Percentiles rank a stretch among this genome's conserved stretches.
phyloP scores from a whole-genome alignment of 352 stramenopile genomes.

The Aphanomyces stellatus region DNA sequence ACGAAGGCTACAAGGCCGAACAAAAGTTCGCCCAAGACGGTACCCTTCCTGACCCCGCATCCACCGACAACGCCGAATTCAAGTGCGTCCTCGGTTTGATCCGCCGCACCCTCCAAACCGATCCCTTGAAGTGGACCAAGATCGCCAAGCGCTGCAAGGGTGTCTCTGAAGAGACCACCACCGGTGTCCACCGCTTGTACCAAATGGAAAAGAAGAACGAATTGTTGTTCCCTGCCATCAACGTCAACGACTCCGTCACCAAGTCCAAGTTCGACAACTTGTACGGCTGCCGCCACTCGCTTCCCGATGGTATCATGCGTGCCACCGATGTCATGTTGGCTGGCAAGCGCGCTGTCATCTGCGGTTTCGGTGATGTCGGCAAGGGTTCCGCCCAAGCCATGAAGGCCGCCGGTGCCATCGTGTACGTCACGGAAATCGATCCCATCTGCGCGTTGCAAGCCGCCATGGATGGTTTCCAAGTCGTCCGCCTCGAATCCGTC shows the following conservation, averaged over 20 bases:
- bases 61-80: conserved; percentile 96
- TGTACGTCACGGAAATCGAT: conserved; percentile 98
- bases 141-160: conserved; percentile 92
- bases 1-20: conserved; percentile 98
- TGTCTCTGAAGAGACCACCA: conserved; percentile 98
- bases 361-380: conserved; percentile 97
- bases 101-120: conserved; percentile 87
- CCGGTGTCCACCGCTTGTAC: conserved; percentile 97
- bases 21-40: conserved; percentile 90
- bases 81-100: conserved; percentile 98
- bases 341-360: conserved; percentile 97
- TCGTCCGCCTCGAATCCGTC: conserved; percentile 90
- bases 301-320: conserved; percentile 98
- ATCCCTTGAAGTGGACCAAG: conserved; percentile 96
- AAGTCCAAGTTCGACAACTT: conserved; percentile 99
- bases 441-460: conserved; percentile 98
- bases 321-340: conserved; percentile 99
- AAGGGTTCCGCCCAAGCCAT: conserved; percentile 97
- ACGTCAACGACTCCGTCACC: conserved; percentile 99
- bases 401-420: conserved; percentile 93
- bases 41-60: conserved; percentile 90
- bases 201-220: conserved; percentile 96
- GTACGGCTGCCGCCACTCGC: conserved; percentile 98
- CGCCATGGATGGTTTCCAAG: conserved; percentile 97
- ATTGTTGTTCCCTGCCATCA: conserved; percentile 97